Evolutionary conservation across 352 stramenopile genomes (phyloP).

Genomic region (Phytophthora multivora): DNA sequence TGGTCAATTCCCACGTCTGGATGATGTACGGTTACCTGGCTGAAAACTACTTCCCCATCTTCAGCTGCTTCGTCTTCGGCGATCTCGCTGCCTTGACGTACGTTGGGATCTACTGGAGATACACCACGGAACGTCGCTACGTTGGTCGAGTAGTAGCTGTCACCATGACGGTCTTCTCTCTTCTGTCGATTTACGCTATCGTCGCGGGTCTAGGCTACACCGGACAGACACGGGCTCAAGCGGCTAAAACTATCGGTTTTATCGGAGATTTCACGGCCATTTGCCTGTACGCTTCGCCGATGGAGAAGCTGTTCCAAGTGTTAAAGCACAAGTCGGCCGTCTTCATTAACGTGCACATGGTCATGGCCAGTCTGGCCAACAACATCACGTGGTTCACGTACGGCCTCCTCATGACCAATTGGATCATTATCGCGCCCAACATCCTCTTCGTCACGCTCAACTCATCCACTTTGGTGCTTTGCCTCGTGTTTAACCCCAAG

Average conservation of each 20-base stretch:
- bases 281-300: constrained; percentile 42
- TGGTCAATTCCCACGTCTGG: constrained; percentile 43
- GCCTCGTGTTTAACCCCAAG: constrained; percentile 30
- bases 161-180: constrained; percentile 8
- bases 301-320: constrained; percentile 51
- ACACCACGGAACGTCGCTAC: constrained; percentile 31
- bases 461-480: constrained; percentile 31
- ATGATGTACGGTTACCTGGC: constrained; percentile 52
- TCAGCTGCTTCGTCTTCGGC: constrained; percentile 38
- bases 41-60: constrained; percentile 50
- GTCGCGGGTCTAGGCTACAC: constrained; percentile 36
- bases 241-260: constrained; percentile 31
- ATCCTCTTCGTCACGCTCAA: constrained; percentile 32
- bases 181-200: constrained; percentile 41
- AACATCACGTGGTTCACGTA: constrained; percentile 57
- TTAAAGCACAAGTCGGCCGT: constrained; percentile 43
- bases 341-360: constrained; percentile 53
- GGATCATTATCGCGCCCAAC: constrained; percentile 38
- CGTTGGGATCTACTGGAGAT: constrained; percentile 52
- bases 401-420: constrained; percentile 32
- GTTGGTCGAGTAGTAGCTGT: constrained; percentile 29
- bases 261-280: constrained; percentile 31
- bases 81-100: constrained; percentile 39
- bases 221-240: constrained; percentile 23
- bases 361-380: constrained; percentile 43